Conservation (phyloP, 306 rosid genomes). For the Begonia loranthoides region DNA sequence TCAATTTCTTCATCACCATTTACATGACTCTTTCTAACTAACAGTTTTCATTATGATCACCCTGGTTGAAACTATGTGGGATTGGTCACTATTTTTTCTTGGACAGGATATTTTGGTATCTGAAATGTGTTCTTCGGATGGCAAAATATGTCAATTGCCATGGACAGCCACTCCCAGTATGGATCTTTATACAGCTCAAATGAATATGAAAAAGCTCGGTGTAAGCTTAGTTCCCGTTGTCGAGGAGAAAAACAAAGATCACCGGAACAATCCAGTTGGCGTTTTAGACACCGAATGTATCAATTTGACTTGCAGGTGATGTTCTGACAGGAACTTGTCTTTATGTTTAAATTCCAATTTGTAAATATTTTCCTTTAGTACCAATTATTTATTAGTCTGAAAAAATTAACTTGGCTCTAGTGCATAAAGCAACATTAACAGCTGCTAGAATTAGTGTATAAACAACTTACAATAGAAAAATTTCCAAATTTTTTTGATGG, state of each 20-base stretch:
- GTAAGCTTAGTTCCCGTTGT: conserved; percentile 54
- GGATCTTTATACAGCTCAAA: conserved; percentile 65
- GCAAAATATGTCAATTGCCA: conserved; percentile 40
- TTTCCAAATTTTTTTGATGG: too few species aligned
- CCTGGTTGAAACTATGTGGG: conserved; percentile 5
- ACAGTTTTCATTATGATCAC: too few species aligned
- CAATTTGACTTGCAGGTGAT: conserved; percentile 70
- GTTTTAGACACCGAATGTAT: conserved; percentile 61
- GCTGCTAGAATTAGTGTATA: too few species aligned
- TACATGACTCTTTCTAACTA: too few species aligned
- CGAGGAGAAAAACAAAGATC: conserved; percentile 26
- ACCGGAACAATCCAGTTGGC: conserved; percentile 58
- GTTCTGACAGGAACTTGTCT: too few species aligned
- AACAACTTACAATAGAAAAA: too few species aligned
- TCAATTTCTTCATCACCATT: too few species aligned
- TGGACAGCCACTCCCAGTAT: conserved; percentile 75
- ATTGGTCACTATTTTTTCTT: conserved; percentile 16
- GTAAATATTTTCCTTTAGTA: too few species aligned
- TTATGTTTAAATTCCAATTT: too few species aligned
- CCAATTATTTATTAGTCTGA: too few species aligned
- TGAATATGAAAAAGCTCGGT: conserved; percentile 51
- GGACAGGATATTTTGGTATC: conserved; percentile 61
- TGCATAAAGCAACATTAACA: too few species aligned
- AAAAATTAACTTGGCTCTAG: too few species aligned
- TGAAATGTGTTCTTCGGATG: conserved; percentile 57